Evolutionary conservation across 139 green algal genomes (phyloP).

Genomic region (Monoraphidium neglectum): DNA sequence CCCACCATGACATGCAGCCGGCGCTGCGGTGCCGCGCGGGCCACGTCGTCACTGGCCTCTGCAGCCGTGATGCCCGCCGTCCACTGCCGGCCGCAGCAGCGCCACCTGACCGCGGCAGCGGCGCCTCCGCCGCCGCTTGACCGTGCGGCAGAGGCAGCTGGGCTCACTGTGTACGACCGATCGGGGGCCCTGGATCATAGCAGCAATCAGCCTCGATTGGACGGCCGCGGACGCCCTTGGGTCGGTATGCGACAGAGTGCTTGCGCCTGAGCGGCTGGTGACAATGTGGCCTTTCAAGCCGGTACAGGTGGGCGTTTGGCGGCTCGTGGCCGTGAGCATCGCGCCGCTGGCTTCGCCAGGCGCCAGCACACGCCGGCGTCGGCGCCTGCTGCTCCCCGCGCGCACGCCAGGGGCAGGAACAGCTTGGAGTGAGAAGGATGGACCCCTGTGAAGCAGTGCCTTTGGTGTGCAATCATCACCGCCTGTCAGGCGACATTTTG

Average conservation of each 20-base stretch:
- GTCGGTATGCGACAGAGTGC: slow-evolving; percentile 58
- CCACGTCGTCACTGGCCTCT: slow-evolving; percentile 34
- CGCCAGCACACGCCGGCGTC: too few relatives aligned
- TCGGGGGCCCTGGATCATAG: slow-evolving; percentile 27
- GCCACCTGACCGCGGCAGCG: background rate
- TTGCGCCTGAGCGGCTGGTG: slow-evolving; percentile 49
- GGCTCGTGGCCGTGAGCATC: too few relatives aligned
- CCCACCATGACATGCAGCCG: slow-evolving; percentile 44
- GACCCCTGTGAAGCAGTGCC: too few relatives aligned
- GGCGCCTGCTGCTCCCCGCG: too few relatives aligned
- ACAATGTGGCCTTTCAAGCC: slow-evolving; percentile 54
- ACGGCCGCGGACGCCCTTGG: slow-evolving; percentile 40
- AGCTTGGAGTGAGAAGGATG: too few relatives aligned
- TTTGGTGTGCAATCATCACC: too few relatives aligned
- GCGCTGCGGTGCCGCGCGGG: background rate
- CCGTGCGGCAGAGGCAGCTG: background rate
- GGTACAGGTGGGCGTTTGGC: slow-evolving; percentile 47
- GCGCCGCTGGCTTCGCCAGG: too few relatives aligned
- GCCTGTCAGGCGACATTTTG: too few relatives aligned
- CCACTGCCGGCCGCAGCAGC: slow-evolving; percentile 40
- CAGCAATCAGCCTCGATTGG: slow-evolving; percentile 42
- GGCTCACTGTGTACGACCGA: slow-evolving; percentile 44
- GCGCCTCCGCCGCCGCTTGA: background rate
- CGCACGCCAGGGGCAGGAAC: too few relatives aligned
- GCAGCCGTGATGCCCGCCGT: slow-evolving; percentile 44